These are phyloP conservation scores for Aurantiochytrium sp. DNA, from an alignment of 108 stramenopile genomes.

Conservation along the genomic window DNA sequence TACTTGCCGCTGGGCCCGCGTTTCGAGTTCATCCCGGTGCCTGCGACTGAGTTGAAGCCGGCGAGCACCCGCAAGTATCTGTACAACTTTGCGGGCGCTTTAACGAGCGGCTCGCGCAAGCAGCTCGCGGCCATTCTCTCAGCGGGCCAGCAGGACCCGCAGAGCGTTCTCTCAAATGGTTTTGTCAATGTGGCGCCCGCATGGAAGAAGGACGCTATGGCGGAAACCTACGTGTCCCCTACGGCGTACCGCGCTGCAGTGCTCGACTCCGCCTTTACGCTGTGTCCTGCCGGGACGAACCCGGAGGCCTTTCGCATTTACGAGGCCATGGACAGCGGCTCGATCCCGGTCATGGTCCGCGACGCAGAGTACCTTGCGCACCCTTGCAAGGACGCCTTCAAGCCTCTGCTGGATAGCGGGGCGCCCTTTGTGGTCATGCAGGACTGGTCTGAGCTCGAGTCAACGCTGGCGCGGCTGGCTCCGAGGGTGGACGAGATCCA, in stretches of 20 bases:
- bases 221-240: not conserved
- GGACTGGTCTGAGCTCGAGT: slow-evolving; percentile 38
- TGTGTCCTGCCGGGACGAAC: slow-evolving; percentile 53
- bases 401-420: slow-evolving; percentile 4
- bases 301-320: slow-evolving; percentile 57
- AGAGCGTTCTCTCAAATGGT: not conserved
- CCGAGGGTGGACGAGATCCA: slow-evolving; percentile 39
- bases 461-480: not conserved
- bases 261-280: slow-evolving; percentile 44
- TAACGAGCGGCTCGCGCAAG: not conserved
- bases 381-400: slow-evolving; percentile 39
- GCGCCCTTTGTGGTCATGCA: slow-evolving; percentile 43
- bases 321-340: slow-evolving; percentile 49
- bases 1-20: not conserved
- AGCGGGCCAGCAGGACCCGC: not conserved
- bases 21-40: not conserved
- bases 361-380: slow-evolving; percentile 35
- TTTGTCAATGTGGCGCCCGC: not conserved
- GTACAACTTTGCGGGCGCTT: not conserved
- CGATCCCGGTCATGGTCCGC: slow-evolving; percentile 43
- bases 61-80: not conserved
- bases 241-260: slow-evolving; percentile 37
- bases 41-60: not conserved
- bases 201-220: slow-evolving; percentile 19
- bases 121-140: not conserved